Conservation (phyloP, 306 rosid species). For the Glycine tomentella region DNA sequence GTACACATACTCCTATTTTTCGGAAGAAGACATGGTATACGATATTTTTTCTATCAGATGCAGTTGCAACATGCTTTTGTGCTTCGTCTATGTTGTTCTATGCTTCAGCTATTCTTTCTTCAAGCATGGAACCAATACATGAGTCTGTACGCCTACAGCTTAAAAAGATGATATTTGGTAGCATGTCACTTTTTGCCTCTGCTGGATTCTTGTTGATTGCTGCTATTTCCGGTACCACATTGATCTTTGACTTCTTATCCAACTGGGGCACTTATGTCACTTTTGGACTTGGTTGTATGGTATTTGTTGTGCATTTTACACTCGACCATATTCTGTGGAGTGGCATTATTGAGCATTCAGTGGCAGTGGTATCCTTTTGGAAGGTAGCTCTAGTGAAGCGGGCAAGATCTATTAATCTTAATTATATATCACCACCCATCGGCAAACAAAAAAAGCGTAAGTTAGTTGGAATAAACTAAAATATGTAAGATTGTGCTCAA, state of each 20-base stretch:
- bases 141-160: not conserved
- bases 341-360: too few species aligned
- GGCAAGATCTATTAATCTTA: too few species aligned
- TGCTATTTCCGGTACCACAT: not conserved
- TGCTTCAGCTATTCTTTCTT: conserved; percentile 6
- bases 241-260: not conserved
- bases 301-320: not conserved
- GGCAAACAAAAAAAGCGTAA: too few species aligned
- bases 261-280: not conserved
- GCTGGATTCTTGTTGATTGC: not conserved
- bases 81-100: not conserved
- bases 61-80: not conserved
- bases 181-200: not conserved
- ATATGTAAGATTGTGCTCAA: too few species aligned
- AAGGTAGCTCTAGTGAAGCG: too few species aligned
- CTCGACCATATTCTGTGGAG: not conserved
- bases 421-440: too few species aligned
- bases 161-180: not conserved
- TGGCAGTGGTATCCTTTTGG: too few species aligned
- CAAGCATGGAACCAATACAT: not conserved
- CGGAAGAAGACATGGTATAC: not conserved
- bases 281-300: not conserved
- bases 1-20: not conserved
- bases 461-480: too few species aligned
- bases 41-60: not conserved